Conservation (phyloP, 371 early-diverging fungal genomes). For the Apophysomyces variabilis region DNA sequence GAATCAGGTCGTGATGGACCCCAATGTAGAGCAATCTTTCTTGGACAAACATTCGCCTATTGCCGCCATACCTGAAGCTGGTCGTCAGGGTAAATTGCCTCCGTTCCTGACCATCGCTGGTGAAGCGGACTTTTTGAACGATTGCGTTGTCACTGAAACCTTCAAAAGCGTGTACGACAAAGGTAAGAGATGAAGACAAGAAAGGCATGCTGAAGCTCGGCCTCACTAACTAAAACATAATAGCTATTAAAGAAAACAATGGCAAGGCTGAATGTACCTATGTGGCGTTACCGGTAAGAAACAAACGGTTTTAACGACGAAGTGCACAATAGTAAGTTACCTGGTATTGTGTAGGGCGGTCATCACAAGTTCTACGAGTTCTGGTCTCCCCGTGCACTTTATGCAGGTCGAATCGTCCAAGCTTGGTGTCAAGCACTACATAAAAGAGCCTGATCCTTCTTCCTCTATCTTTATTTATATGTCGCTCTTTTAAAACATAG, state of each 20-base stretch:
- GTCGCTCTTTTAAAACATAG: not conserved
- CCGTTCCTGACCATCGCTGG: constrained; percentile 40
- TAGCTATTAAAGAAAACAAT: constrained; percentile 16
- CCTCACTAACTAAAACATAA: not conserved
- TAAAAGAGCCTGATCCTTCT: constrained; percentile 1
- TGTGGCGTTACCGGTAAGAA: constrained; percentile 23
- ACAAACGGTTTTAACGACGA: not conserved
- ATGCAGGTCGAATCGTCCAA: constrained; percentile 34
- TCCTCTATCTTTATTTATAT: not conserved
- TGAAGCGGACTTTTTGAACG: constrained; percentile 34
- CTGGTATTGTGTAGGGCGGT: constrained; percentile 21
- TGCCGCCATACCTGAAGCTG: constrained; percentile 16
- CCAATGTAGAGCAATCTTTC: constrained; percentile 40
- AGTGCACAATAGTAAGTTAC: not conserved
- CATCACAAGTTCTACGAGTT: constrained; percentile 38
- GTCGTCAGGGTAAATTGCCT: constrained; percentile 24
- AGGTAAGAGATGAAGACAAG: constrained; percentile 22
- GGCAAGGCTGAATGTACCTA: constrained; percentile 19
- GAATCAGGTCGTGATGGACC: constrained; percentile 35
- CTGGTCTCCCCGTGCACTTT: constrained; percentile 49
- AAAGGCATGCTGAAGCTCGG: not conserved
- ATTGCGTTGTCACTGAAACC: constrained; percentile 16
- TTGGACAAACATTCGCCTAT: constrained; percentile 55
- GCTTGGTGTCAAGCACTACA: constrained; percentile 40
- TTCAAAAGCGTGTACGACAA: constrained; percentile 37